phyloP scores from a whole-genome alignment of 2,329 filamentous ascomycete species.

The Xylariaceae sp. region DNA sequence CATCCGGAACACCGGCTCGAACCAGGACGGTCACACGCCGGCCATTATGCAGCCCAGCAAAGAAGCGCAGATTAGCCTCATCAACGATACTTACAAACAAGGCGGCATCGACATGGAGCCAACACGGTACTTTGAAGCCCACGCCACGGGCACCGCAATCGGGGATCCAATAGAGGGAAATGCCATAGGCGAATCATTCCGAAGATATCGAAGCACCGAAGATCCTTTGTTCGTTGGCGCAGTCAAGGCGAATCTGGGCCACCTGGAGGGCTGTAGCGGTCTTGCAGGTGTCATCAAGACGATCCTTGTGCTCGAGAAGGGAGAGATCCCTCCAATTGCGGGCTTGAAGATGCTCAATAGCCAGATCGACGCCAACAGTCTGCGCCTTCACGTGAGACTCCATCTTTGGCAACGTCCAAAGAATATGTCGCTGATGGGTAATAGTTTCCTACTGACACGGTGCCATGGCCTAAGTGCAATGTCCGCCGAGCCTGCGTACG shows the following conservation, averaged over 20 bases:
- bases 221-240: too few species aligned
- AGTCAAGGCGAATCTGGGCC: too few species aligned
- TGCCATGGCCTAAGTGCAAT: too few species aligned
- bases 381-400: neutral
- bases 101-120: slow-evolving; percentile 10
- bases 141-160: slow-evolving; percentile 11
- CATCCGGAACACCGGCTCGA: slow-evolving; percentile 23
- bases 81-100: slow-evolving; percentile 27
- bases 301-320: slow-evolving; percentile 19
- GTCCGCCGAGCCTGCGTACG: too few species aligned
- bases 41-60: slow-evolving; percentile 23
- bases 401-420: neutral
- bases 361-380: neutral
- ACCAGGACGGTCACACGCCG: slow-evolving; percentile 25
- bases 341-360: neutral
- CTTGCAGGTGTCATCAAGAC: slow-evolving; percentile 17
- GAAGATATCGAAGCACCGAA: too few species aligned
- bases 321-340: slow-evolving; percentile 9
- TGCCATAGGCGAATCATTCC: too few species aligned
- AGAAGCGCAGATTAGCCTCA: slow-evolving; percentile 29
- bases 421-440: too few species aligned
- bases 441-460: too few species aligned
- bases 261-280: too few species aligned
- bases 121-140: slow-evolving; percentile 29
- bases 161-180: neutral